These are phyloP conservation scores for Fusarium neocosmosporiellum DNA, from an alignment of 2,329 filamentous ascomycete genomes.

Conservation along the genomic window DNA sequence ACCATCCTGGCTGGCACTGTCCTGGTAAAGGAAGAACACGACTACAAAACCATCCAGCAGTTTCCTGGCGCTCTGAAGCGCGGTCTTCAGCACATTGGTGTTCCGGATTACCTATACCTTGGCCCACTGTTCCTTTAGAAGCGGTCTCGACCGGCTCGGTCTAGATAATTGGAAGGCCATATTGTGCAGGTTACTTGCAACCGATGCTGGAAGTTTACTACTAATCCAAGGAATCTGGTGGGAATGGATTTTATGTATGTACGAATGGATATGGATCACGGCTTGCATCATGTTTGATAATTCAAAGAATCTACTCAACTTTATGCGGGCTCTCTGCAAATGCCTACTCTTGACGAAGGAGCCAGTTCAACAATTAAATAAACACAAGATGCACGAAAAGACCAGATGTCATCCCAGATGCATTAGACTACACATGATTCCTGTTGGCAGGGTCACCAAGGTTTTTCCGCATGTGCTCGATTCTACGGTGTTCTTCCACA, in stretches of 20 bases:
- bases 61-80: constrained; percentile 42
- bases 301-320: neutral
- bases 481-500: neutral
- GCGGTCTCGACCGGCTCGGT: neutral
- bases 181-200: neutral
- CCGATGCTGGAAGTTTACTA: neutral
- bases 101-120: constrained; percentile 32
- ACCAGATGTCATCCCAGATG: neutral
- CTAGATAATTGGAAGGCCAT: neutral
- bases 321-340: neutral
- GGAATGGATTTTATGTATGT: neutral
- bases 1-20: constrained; percentile 73
- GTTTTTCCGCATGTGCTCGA: neutral
- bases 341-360: no score
- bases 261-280: neutral
- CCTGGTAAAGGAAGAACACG: constrained; percentile 67
- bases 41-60: constrained; percentile 66
- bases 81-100: constrained; percentile 46
- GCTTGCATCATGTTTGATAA: neutral
- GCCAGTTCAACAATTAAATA: neutral
- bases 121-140: neutral
- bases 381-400: neutral
- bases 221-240: neutral
- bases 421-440: neutral
- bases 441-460: neutral